Conservation (phyloP, 306 rosid genomes). For the Lablab purpureus region DNA sequence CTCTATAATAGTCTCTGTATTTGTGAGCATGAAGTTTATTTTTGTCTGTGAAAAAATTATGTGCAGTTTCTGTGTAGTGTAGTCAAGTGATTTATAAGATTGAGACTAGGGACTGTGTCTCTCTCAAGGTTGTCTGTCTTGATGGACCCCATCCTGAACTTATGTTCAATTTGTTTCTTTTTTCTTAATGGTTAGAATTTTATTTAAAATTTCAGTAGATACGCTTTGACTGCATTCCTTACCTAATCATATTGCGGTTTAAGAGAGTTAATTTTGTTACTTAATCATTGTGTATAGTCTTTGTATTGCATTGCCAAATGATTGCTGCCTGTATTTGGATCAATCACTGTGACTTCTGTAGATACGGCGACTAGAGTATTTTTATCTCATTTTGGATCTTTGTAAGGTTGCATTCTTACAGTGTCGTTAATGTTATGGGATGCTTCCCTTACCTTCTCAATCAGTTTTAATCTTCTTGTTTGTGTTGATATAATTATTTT, state of each 20-base stretch:
- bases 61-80: neutral
- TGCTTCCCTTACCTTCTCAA: neutral
- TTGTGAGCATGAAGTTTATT: constrained; percentile 25
- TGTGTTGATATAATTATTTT: neutral
- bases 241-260: constrained; percentile 1
- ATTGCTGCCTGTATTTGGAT: constrained; percentile 41
- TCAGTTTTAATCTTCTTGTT: neutral
- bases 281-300: constrained; percentile 1
- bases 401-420: neutral
- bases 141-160: neutral
- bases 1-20: constrained; percentile 24
- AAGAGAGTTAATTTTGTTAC: neutral
- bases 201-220: neutral
- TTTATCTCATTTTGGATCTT: neutral
- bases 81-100: neutral
- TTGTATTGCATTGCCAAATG: constrained; percentile 24
- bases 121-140: neutral
- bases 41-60: neutral
- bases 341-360: constrained; percentile 43
- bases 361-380: constrained; percentile 74
- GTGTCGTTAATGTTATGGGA: neutral
- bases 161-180: neutral
- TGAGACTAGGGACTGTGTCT: neutral
- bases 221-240: neutral
- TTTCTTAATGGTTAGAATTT: neutral